Conservation (phyloP, 2,329 filamentous ascomycete genomes). For the Rugonectria rugulosa region DNA sequence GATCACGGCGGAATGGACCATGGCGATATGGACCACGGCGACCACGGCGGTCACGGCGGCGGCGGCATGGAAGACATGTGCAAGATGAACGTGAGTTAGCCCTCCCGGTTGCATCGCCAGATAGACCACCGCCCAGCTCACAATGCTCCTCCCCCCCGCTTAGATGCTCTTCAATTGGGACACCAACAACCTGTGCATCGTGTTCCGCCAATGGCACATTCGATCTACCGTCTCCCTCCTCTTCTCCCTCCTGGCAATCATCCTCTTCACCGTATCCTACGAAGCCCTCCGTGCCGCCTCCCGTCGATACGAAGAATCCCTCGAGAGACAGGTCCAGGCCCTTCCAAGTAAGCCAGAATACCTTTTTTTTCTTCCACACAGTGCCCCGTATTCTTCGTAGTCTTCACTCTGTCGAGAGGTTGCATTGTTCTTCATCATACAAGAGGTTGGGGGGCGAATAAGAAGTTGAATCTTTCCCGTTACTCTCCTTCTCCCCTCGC, state of each 20-base stretch:
- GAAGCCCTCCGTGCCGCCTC: conserved; percentile 83
- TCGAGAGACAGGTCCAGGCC: conserved; percentile 56
- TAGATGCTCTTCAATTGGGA: conserved; percentile 99
- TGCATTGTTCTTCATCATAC: conserved; percentile 13
- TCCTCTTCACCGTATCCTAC: conserved; percentile 88
- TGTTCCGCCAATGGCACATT: conserved; percentile 92
- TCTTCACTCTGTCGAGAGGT: too few relatives aligned
- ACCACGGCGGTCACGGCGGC: conserved; percentile 55
- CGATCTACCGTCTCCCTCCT: conserved; percentile 76
- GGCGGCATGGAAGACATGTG: conserved; percentile 73
- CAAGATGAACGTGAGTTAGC: conserved; percentile 84
- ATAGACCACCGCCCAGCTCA: conserved; percentile 11
- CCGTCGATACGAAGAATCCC: conserved; percentile 74
- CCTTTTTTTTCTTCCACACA: conserved; percentile 1
- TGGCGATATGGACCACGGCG: conserved; percentile 61
- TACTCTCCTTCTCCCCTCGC: conserved; percentile 16
- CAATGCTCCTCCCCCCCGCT: neutral
- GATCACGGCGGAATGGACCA: conserved; percentile 53
- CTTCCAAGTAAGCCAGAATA: conserved; percentile 58
- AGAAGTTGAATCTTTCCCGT: conserved; percentile 22
- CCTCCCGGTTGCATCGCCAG: neutral
- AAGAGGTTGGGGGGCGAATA: conserved; percentile 11
- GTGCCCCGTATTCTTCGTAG: conserved; percentile 6
- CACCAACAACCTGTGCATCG: conserved; percentile 91
- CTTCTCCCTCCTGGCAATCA: conserved; percentile 82